Conservation (phyloP, 2,329 filamentous ascomycete species). For the Lasiodiplodia theobromae region DNA sequence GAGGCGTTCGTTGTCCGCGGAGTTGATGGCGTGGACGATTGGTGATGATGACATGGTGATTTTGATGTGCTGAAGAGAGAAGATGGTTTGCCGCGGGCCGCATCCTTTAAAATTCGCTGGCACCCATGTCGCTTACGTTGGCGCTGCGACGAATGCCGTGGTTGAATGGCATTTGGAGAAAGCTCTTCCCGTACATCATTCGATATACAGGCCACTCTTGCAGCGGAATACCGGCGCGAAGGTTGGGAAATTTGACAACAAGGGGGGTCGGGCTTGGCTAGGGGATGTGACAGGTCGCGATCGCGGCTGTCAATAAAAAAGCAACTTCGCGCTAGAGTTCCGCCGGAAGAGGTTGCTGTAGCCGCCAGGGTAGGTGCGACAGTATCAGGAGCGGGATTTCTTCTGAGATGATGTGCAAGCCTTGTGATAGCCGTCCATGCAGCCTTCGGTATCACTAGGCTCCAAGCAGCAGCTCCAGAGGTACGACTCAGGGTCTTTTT, state of each 20-base stretch:
- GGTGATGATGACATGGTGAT: not conserved
- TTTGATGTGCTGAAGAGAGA: not conserved
- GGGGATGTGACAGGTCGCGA: no score
- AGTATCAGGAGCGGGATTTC: not conserved
- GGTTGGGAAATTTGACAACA: no score
- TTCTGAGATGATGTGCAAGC: not conserved
- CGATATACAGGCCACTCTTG: not conserved
- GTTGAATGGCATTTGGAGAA: not conserved
- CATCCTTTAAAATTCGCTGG: not conserved
- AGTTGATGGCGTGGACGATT: not conserved
- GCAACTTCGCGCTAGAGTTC: not conserved
- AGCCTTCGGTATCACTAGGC: not conserved
- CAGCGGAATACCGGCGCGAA: not conserved
- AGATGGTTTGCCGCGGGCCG: not conserved
- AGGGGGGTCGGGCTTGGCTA: no score
- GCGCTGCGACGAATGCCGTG: not conserved
- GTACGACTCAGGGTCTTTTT: slow-evolving; percentile 39
- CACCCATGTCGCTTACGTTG: not conserved
- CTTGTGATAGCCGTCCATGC: not conserved
- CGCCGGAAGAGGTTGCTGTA: not conserved
- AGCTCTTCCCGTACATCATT: not conserved
- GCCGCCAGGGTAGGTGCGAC: not conserved
- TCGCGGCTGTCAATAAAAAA: no score
- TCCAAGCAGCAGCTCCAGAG: slow-evolving; percentile 41
- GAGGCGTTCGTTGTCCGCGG: not conserved